Evolutionary conservation across 2,329 filamentous ascomycete species (phyloP), one percentile per base, ranked within the genome.

Genomic region (Aspergillus vadensis): DNA sequence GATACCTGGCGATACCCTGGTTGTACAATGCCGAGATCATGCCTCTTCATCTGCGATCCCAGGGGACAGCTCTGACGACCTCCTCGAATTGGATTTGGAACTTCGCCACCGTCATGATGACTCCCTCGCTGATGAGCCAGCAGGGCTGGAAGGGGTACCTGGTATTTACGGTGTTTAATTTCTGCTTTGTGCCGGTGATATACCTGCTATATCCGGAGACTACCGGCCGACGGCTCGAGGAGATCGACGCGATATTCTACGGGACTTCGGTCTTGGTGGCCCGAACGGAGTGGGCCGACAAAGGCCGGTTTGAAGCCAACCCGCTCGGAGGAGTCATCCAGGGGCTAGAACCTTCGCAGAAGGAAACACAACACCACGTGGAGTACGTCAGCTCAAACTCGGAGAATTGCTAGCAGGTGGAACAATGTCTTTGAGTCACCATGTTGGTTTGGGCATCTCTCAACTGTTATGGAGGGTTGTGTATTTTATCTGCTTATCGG

Each of bases 91-190:
- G 62, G 59, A 38, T 56, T 12, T 53, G 25, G 23, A 47, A 41
- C 19, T 63, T 63, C 19, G 53, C 54, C 23, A 53, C 60, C 36
- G 61, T 64, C 25, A 30, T 58, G 15, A 48, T 59, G 10, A 62
- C 59, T 9, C 63, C 56, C 10, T 48, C 55, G 9, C 61, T 67
- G 2, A 69, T 74, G 15, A 70, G 77, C 21, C 81, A 78, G 23
- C 73, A 84, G 0, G 76, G 79, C 6, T 85, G 81, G 76, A 79
- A 78, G 56, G 85, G 82, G 57, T 85, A 80, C 74, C 77, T 85
- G 32, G 78, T 85, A 63, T 86, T 83, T 72, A 63, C 65, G 15
- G 63, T 67, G 3, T 32, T 68, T 14, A 68, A 67, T 41, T 59
- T 63, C 17, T 57, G 58, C 9, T 69, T 69, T 57, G 52, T 69